These are phyloP conservation scores for Ustilago esculenta DNA, from an alignment of 1,284 basidiomycete genomes.

Conservation along the genomic window DNA sequence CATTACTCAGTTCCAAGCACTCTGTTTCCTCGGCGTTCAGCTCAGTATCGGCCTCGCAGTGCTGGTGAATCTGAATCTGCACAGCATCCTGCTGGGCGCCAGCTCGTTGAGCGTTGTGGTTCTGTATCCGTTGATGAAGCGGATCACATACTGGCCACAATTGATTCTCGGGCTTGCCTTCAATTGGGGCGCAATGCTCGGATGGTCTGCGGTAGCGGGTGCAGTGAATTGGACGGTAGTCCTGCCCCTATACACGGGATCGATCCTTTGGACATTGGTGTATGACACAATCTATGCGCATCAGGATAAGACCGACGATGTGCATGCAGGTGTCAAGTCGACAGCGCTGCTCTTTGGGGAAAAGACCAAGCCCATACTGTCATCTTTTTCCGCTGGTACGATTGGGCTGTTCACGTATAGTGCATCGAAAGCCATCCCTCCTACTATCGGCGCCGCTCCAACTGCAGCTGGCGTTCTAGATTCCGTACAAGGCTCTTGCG, in stretches of 20 bases:
- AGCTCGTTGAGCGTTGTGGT: slow-evolving; percentile 86
- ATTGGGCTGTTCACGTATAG: slow-evolving; percentile 80
- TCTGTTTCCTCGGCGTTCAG: slow-evolving; percentile 85
- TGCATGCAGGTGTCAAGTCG: slow-evolving; percentile 86
- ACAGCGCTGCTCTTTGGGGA: slow-evolving; percentile 86
- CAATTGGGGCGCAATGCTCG: slow-evolving; percentile 96
- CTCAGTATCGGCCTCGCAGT: slow-evolving; percentile 86
- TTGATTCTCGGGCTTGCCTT: slow-evolving; percentile 80
- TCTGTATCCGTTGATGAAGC: slow-evolving; percentile 96
- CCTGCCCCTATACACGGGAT: slow-evolving; percentile 87
- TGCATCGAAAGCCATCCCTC: slow-evolving; percentile 36
- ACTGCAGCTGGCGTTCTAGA: slow-evolving; percentile 11
- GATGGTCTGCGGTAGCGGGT: slow-evolving; percentile 93
- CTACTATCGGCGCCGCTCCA: slow-evolving; percentile 5
- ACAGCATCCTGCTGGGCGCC: slow-evolving; percentile 91
- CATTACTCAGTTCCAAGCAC: slow-evolving; percentile 79
- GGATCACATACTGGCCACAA: slow-evolving; percentile 96
- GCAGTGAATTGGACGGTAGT: slow-evolving; percentile 77
- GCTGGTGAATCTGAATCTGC: slow-evolving; percentile 90
- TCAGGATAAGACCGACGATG: slow-evolving; percentile 95
- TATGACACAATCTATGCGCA: slow-evolving; percentile 99
- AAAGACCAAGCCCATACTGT: slow-evolving; percentile 80
- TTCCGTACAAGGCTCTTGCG: slow-evolving; percentile 4
- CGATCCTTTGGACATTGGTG: slow-evolving; percentile 90
- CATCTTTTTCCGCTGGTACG: slow-evolving; percentile 78